Conservation (phyloP, 352 stramenopile genomes). For the Phytophthora hibernalis region DNA sequence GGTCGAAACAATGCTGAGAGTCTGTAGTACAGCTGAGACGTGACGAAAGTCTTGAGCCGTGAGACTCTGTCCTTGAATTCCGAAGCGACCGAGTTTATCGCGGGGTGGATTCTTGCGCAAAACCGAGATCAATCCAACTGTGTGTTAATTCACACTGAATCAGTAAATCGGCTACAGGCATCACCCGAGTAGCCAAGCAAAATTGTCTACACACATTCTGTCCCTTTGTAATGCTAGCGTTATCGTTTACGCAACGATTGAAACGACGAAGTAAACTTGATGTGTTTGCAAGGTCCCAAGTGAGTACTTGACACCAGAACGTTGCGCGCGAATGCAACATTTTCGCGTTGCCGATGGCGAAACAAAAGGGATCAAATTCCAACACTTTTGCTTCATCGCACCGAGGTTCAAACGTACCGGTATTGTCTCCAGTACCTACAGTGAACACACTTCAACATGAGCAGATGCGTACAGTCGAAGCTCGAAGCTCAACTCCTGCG, state of each 20-base stretch:
- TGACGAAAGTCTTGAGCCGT: conserved; percentile 4
- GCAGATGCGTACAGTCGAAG: conserved; percentile 63
- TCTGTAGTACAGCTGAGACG: neutral
- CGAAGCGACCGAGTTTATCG: neutral
- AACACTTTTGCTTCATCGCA: neutral
- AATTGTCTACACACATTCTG: no score
- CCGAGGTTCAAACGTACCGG: neutral
- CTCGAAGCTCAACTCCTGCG: conserved; percentile 60
- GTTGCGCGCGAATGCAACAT: neutral
- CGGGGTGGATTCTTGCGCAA: neutral
- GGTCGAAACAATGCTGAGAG: no score
- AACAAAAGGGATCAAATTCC: conserved; percentile 1
- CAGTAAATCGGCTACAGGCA: neutral
- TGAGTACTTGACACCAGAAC: neutral
- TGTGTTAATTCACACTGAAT: neutral
- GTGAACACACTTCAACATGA: conserved; percentile 43
- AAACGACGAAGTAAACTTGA: neutral
- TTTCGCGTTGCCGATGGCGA: conserved; percentile 6
- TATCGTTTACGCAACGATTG: neutral
- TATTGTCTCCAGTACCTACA: conserved; percentile 32
- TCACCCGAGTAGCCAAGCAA: no score
- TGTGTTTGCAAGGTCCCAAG: neutral
- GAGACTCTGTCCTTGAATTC: conserved; percentile 1
- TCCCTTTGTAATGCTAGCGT: neutral
- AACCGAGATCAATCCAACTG: neutral